Percentiles rank a stretch among this genome's conserved stretches.
These are phyloP conservation scores for Cynanchum wilfordii DNA, from an alignment of 257 asterid species.

Conservation along the genomic window DNA sequence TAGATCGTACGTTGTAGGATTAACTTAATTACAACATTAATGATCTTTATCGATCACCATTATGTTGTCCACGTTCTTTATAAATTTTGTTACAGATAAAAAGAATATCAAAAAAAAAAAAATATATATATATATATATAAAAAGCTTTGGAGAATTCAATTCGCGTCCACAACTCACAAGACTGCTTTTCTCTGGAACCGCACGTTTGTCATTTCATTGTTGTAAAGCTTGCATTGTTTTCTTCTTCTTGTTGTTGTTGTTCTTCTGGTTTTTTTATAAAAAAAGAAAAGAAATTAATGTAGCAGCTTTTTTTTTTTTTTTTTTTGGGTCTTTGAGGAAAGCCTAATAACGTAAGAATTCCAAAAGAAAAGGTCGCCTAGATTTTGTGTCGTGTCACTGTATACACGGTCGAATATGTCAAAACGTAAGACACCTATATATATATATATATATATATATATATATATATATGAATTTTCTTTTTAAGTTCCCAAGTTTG, in stretches of 20 bases:
- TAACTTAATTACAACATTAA: neutral
- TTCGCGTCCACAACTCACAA: neutral
- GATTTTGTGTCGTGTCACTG: no score
- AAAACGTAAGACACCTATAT: no score
- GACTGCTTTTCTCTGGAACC: constrained; percentile 17
- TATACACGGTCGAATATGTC: no score
- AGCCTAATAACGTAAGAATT: no score
- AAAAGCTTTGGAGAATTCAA: constrained; percentile 16
- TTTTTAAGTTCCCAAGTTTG: no score
- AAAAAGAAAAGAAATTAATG: no score
- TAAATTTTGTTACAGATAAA: no score
- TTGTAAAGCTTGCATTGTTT: constrained; percentile 9
- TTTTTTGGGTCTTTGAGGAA: constrained; percentile 2
- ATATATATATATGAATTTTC: no score
- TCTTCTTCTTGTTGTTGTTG: neutral
- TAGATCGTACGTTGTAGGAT: neutral
- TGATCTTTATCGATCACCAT: constrained; percentile 10
- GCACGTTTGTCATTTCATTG: constrained; percentile 22
- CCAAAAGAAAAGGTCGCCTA: neutral
- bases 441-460: no score
- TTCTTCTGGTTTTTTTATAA: no score
- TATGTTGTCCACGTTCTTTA: constrained; percentile 25
- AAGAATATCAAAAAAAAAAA: no score
- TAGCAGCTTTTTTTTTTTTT: neutral
- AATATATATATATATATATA: constrained; percentile 6